phyloP scores from a whole-genome alignment of 306 rosid species.

The Prosopis cineraria region DNA sequence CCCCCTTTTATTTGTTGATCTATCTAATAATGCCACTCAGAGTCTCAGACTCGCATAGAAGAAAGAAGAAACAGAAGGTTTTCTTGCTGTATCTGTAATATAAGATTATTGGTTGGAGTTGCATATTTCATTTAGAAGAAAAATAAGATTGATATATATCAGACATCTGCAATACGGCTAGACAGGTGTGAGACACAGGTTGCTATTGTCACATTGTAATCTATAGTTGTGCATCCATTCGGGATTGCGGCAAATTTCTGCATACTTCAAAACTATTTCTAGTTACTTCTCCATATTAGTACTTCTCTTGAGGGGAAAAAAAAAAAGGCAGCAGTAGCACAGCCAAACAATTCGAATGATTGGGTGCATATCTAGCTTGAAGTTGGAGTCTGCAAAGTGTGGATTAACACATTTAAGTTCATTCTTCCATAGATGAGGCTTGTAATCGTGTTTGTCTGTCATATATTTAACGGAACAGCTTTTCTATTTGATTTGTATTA shows the following conservation, averaged over 20 bases:
- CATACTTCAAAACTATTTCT: neutral
- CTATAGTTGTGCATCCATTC: neutral
- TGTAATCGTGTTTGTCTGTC: neutral
- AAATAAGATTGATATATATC: neutral
- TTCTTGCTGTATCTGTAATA: neutral
- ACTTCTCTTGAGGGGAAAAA: neutral
- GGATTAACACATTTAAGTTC: slow-evolving; percentile 1
- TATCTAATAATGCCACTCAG: neutral
- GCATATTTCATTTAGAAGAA: neutral
- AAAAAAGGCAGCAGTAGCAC: neutral
- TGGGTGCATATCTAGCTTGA: neutral
- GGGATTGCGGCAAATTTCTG: slow-evolving; percentile 1
- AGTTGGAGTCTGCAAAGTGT: neutral
- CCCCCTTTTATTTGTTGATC: neutral
- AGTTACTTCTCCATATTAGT: neutral
- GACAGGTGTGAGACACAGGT: neutral
- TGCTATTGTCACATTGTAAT: slow-evolving; percentile 16
- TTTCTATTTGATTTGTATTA: neutral
- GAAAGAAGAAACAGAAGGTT: neutral
- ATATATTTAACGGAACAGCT: neutral
- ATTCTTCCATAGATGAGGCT: neutral
- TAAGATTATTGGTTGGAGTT: neutral
- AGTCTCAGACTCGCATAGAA: neutral
- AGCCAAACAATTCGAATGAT: neutral
- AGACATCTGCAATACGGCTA: neutral